Evolutionary conservation across 2,329 filamentous ascomycete genomes (phyloP).

Genomic region (Ophiocordyceps camponoti-rufipedis): DNA sequence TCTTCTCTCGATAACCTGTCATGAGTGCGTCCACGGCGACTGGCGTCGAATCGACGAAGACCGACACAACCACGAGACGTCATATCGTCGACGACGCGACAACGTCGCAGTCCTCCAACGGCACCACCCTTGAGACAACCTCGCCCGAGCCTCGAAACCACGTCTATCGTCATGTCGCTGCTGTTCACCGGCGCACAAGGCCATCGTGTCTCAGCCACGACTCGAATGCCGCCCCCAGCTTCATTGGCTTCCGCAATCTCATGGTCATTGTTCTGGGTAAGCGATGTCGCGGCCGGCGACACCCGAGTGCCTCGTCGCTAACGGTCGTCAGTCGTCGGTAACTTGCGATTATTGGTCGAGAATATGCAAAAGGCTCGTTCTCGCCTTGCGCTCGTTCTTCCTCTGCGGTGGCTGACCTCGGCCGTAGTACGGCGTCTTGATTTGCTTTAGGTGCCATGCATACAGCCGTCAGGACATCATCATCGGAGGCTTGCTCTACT

Average conservation of each 20-base stretch:
- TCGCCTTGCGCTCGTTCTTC: not conserved
- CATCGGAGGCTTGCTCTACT: slow-evolving; percentile 61
- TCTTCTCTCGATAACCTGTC: not conserved
- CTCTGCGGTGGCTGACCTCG: not conserved
- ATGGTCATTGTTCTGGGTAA: slow-evolving; percentile 84
- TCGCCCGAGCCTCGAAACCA: slow-evolving; percentile 12
- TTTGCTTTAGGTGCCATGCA: slow-evolving; percentile 80
- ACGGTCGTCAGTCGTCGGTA: slow-evolving; percentile 56
- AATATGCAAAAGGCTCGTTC: slow-evolving; percentile 71
- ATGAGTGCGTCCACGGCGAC: slow-evolving; percentile 24
- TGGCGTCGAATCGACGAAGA: slow-evolving; percentile 13
- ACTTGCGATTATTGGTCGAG: slow-evolving; percentile 85
- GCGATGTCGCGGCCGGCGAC: slow-evolving; percentile 5
- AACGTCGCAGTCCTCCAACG: slow-evolving; percentile 8
- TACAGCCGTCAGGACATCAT: slow-evolving; percentile 63
- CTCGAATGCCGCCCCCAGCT: slow-evolving; percentile 55
- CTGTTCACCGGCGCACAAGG: slow-evolving; percentile 54
- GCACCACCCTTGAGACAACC: slow-evolving; percentile 7
- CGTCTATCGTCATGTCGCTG: slow-evolving; percentile 85
- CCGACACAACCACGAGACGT: slow-evolving; percentile 11
- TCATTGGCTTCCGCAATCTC: slow-evolving; percentile 84
- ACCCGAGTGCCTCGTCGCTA: slow-evolving; percentile 2
- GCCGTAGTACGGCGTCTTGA: slow-evolving; percentile 76
- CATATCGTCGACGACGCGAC: slow-evolving; percentile 7
- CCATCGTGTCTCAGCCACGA: slow-evolving; percentile 81